These are phyloP conservation scores for Alternaria ventricosa DNA, from an alignment of 2,329 filamentous ascomycete genomes.

Conservation along the genomic window DNA sequence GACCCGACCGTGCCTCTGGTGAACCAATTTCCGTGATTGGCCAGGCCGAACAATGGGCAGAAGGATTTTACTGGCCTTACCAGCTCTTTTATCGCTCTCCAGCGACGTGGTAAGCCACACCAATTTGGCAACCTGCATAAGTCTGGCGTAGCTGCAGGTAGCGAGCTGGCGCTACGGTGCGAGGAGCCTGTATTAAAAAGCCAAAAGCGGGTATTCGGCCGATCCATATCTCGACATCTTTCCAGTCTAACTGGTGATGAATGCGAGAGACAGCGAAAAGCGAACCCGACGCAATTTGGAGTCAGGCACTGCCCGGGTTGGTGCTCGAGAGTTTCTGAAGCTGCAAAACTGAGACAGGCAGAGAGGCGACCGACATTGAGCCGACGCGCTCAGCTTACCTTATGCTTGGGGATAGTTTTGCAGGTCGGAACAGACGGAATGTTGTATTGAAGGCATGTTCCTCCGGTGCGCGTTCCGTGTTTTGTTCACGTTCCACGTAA, in stretches of 20 bases:
- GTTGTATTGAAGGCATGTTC: neutral
- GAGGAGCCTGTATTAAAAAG: slow-evolving; percentile 13
- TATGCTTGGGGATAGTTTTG: neutral
- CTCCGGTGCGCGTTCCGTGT: neutral
- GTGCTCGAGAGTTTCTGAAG: neutral
- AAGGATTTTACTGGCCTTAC: slow-evolving; percentile 4
- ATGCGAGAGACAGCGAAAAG: neutral
- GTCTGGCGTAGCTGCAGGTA: slow-evolving; percentile 7
- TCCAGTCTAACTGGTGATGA: slow-evolving; percentile 1
- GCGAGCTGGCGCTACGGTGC: slow-evolving; percentile 1
- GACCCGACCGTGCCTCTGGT: slow-evolving; percentile 3
- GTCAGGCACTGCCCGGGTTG: neutral
- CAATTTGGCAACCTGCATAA: slow-evolving; percentile 20
- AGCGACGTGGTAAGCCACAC: slow-evolving; percentile 3
- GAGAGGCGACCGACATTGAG: neutral
- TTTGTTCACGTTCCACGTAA: slow-evolving; percentile 1
- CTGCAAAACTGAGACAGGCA: neutral
- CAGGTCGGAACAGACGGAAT: neutral
- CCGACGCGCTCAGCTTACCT: slow-evolving; percentile 1
- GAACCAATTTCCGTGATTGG: slow-evolving; percentile 1
- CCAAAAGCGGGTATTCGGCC: slow-evolving; percentile 14
- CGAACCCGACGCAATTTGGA: neutral
- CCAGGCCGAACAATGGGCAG: neutral
- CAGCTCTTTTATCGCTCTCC: slow-evolving; percentile 1
- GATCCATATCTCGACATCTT: neutral